Evolutionary conservation across 495 filamentous ascomycete species (phyloP), one percentile per base, ranked within the genome.

Genomic region (Talaromyces liani): DNA sequence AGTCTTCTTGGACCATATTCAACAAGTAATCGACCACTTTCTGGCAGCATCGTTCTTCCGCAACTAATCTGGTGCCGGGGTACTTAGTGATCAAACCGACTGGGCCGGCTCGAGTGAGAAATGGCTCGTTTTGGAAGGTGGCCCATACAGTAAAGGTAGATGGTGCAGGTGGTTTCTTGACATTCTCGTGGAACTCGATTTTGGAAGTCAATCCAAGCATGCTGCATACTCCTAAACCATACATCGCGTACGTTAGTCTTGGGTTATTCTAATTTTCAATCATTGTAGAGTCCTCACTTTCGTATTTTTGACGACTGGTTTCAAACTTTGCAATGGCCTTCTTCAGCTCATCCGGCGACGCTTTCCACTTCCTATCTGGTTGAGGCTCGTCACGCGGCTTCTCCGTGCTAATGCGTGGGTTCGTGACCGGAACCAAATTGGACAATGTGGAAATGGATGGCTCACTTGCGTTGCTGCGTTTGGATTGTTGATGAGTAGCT

Each of bases 41-140:
- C 58, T 66, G 63, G 0, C 71, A 67, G 31, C 72, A 77, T 1
- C 65, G 31, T 22, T 73, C 69, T 6, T 65, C n/a, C 0, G 66
- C 72, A 1, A 10, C 22, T 0, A 29, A 27, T 1, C 64, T 31
- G 6, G 60, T 65, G 1, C 57, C 58, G 9, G 31, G 58, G 10
- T 65, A 22, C 6, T 53, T 39, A 0, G 62, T 60, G 1, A 68
- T 56, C 20, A 68, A 29, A 16, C 66, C 65, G 33, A 77, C 66
- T 3, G 71, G 67, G 9, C 77, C 73, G 0, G 72, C 77, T 0
- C 75, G 70, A 27, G 59, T 51, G 5, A 79, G 70, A 58, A 72
- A 77, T 2, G 74, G 75, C 24, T 76, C 62, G 2, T 20, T 34
- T 6, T 69, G 62, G 59, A 77, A 76, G 8, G 61, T 65, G 8